Evolutionary conservation across 192 early-diverging fungal species (phyloP).

Genomic region (Entomortierella parvispora): DNA sequence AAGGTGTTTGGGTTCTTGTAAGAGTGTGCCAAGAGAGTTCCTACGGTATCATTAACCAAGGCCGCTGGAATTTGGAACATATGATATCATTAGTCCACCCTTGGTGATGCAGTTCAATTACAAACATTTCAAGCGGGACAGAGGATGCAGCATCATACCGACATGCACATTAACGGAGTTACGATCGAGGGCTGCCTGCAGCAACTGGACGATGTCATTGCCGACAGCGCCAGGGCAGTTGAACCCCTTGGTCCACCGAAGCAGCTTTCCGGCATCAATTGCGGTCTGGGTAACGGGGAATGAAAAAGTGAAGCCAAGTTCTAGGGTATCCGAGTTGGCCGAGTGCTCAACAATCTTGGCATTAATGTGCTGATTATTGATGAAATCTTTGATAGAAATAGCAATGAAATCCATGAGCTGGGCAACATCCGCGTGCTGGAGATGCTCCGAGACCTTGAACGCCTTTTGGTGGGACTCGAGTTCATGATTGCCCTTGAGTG

Average conservation of each 20-base stretch:
- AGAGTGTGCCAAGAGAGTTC: slow-evolving; percentile 87
- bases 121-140: not conserved
- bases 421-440: slow-evolving; percentile 64
- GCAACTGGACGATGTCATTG: slow-evolving; percentile 83
- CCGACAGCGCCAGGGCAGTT: slow-evolving; percentile 78
- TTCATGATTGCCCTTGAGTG: slow-evolving; percentile 77
- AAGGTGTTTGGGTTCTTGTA: slow-evolving; percentile 81
- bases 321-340: slow-evolving; percentile 55
- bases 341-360: slow-evolving; percentile 55
- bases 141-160: slow-evolving; percentile 21
- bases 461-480: slow-evolving; percentile 77
- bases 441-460: slow-evolving; percentile 70
- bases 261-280: slow-evolving; percentile 67
- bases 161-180: slow-evolving; percentile 76
- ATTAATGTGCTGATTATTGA: slow-evolving; percentile 66
- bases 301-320: slow-evolving; percentile 89
- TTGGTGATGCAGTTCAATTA: too few species aligned
- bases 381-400: slow-evolving; percentile 80
- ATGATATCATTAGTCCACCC: too few species aligned
- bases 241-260: slow-evolving; percentile 86
- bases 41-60: slow-evolving; percentile 88
- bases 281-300: slow-evolving; percentile 87
- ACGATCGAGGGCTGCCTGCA: slow-evolving; percentile 77
- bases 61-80: slow-evolving; percentile 18
- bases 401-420: slow-evolving; percentile 88